Evolutionary conservation across 768 basidiomycete genomes (phyloP).

Genomic region (Suillus subaureus): DNA sequence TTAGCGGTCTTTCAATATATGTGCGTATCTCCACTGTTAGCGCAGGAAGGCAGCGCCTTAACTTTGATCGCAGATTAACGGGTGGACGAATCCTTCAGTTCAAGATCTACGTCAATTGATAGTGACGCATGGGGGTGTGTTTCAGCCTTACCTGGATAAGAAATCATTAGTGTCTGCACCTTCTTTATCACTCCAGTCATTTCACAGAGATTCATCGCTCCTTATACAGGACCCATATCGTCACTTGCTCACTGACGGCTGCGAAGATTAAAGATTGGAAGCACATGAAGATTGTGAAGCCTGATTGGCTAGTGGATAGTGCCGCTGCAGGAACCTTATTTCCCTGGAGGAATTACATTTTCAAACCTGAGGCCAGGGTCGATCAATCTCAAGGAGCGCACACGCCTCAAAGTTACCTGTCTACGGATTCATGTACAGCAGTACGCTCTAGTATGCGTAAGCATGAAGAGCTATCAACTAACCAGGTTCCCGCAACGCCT

Average conservation of each 20-base stretch:
- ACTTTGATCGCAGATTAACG: constrained; percentile 68
- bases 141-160: constrained; percentile 81
- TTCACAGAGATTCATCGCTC: constrained; percentile 6
- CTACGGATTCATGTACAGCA: neutral
- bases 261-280: constrained; percentile 88
- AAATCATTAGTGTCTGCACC: constrained; percentile 67
- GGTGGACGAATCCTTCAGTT: constrained; percentile 84
- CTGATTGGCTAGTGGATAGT: constrained; percentile 88
- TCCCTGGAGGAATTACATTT: constrained; percentile 80
- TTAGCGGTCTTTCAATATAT: constrained; percentile 78
- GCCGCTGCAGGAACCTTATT: constrained; percentile 65
- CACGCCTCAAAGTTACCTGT: constrained; percentile 12
- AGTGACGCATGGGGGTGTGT: constrained; percentile 79
- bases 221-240: constrained; percentile 74
- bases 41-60: neutral
- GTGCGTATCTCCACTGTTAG: constrained; percentile 48
- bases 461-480: neutral
- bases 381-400: constrained; percentile 52
- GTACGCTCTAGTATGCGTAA: neutral
- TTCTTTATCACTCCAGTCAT: constrained; percentile 15
- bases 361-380: constrained; percentile 47
- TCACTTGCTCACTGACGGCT: constrained; percentile 89
- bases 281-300: constrained; percentile 86
- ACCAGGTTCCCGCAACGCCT: neutral
- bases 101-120: constrained; percentile 84